phyloP scores from a whole-genome alignment of 75 land plant species.

The Pseudotsuga menziesii region DNA sequence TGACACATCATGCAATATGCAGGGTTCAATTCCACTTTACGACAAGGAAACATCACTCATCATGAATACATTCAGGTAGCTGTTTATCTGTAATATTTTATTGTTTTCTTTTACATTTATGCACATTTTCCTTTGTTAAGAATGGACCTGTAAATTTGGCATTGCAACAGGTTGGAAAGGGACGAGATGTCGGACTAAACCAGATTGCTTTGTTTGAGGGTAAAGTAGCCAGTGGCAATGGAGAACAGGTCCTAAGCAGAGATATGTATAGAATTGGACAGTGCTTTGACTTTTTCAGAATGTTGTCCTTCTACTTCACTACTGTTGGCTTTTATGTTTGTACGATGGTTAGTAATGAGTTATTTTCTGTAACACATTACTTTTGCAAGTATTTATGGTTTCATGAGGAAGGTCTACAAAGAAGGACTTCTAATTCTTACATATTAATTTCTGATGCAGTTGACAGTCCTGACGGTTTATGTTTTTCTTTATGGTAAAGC shows the following conservation, averaged over 20 bases:
- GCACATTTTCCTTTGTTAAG: neutral
- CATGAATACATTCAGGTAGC: conserved; percentile 91
- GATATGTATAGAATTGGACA: conserved; percentile 85
- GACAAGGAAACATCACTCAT: conserved; percentile 90
- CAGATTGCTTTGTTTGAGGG: conserved; percentile 91
- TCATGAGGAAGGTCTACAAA: neutral
- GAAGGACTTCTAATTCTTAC: neutral
- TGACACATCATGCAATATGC: conserved; percentile 8
- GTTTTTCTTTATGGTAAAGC: conserved; percentile 84
- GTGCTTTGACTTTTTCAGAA: conserved; percentile 81
- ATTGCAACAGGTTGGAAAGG: conserved; percentile 76
- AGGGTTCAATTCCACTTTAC: conserved; percentile 88
- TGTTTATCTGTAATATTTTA: neutral
- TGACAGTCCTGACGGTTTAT: conserved; percentile 87
- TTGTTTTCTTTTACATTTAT: neutral
- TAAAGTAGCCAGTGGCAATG: conserved; percentile 91
- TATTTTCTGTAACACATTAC: neutral
- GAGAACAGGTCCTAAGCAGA: conserved; percentile 84
- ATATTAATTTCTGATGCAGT: conserved; percentile 39
- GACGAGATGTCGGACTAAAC: conserved; percentile 86
- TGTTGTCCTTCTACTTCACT: conserved; percentile 86
- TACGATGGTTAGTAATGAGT: conserved; percentile 57
- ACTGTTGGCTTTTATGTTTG: conserved; percentile 83
- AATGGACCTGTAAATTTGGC: neutral
- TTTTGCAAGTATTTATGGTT: neutral